A percentile compares a stretch with the other conserved stretches of the same genome.
Evolutionary conservation across 176 grass and related monocot genomes (phyloP).

Genomic region (Aegilops tauschii): DNA sequence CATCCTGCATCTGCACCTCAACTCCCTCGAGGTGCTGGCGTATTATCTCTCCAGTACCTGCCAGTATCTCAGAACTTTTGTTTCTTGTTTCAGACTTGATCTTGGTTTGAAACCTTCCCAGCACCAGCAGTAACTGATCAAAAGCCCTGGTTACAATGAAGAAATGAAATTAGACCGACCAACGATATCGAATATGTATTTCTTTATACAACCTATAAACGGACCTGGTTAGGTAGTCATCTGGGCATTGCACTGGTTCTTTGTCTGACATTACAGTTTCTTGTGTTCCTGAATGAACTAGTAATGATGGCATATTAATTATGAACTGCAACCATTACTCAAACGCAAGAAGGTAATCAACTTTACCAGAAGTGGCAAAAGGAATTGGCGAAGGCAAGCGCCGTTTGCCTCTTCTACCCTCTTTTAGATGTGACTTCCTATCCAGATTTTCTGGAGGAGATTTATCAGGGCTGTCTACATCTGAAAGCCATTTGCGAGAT

Average conservation of each 20-base stretch:
- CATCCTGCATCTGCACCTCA: constrained; percentile 69
- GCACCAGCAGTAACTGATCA: constrained; percentile 58
- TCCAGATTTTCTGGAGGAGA: constrained; percentile 39
- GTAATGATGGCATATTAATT: neutral
- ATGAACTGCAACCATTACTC: constrained; percentile 8
- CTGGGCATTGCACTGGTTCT: constrained; percentile 50
- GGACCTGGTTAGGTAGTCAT: constrained; percentile 69
- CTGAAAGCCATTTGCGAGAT: constrained; percentile 48
- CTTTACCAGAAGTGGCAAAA: constrained; percentile 47
- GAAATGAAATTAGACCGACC: constrained; percentile 21
- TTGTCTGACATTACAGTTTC: constrained; percentile 58
- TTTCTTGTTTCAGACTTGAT: constrained; percentile 68
- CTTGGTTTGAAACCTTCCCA: constrained; percentile 79
- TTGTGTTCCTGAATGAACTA: constrained; percentile 49
- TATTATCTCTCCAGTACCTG: constrained; percentile 63
- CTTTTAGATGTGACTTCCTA: constrained; percentile 56
- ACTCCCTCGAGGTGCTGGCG: constrained; percentile 58
- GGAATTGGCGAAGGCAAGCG: constrained; percentile 44
- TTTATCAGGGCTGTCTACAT: constrained; percentile 41
- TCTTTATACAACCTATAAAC: constrained; percentile 14
- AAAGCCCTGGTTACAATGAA: constrained; percentile 56
- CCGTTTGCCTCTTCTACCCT: constrained; percentile 34
- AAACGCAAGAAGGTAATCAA: constrained; percentile 16
- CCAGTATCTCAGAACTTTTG: constrained; percentile 75
- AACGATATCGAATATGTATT: neutral